Evolutionary conservation across 2,329 filamentous ascomycete species (phyloP), one percentile per base, ranked within the genome.

Genomic region (Fusarium pseudonygamai): DNA sequence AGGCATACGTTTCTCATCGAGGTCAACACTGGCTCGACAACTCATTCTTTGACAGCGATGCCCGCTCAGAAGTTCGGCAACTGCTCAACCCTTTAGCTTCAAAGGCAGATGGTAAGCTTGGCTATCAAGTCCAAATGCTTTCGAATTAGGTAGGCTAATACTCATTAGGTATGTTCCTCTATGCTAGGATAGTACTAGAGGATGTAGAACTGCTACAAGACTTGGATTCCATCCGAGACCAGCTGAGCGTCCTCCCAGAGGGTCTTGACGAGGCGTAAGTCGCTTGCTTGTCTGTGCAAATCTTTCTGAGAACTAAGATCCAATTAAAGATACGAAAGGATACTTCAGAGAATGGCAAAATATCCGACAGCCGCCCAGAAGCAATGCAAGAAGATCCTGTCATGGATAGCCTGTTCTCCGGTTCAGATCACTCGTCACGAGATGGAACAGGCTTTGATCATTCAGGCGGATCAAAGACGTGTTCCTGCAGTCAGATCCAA

Each of bases 281-380:
- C 8, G 16, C 16, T n/a, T 15, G 4, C 3, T 26, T 24, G 1
- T 32, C 0, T 5, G 7, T 13, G 2, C 0, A 13, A 12, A 15
- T 30, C 14, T 7, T 40, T 3, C n/a, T 15, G 24, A 34, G 30
- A 14, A 10, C n/a, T 26, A 12, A 56, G 8, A 11, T 20, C 32
- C 2, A n/a, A 2, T 5, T 1, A 1, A 15, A 59, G 32, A 9
- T 47, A 59, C 11, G 24, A 59, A 7, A 39, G 30, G 7, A 34
- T 49, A 14, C 42, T 36, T n/a, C 24, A 30, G 13, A 11, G 32
- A 5, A 36, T 46, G 16, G 6, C 18, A 8, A 46, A 46, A 8
- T 1, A 34, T 26, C 28, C 53, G 2, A 0, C 20, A 10, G 16
- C 3, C 16, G 53, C 53, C 6, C 28, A 43, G 7, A 57, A n/a